Conservation (phyloP, 371 early-diverging fungal genomes). For the Mortierella sp. region DNA sequence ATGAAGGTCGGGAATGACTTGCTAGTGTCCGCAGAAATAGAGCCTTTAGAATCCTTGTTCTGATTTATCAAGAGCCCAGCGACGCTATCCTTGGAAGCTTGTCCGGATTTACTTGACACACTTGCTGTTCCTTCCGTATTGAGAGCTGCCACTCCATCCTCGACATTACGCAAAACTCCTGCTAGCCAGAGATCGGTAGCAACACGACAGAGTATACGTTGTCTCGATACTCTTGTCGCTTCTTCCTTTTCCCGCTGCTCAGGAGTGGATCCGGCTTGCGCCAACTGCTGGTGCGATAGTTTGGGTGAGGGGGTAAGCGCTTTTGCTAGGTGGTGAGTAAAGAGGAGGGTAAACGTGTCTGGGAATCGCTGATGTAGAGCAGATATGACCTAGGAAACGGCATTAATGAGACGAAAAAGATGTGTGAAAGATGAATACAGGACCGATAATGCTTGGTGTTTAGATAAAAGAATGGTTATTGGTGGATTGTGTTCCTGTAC, state of each 20-base stretch:
- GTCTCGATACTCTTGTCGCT: slow-evolving; percentile 73
- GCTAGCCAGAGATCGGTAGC: slow-evolving; percentile 88
- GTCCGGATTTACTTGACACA: slow-evolving; percentile 46
- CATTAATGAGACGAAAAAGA: neutral
- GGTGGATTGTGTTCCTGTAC: slow-evolving; percentile 50
- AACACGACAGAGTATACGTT: slow-evolving; percentile 79
- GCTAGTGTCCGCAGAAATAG: slow-evolving; percentile 17
- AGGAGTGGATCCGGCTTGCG: slow-evolving; percentile 63
- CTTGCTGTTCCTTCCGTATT: slow-evolving; percentile 65
- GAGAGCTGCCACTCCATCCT: slow-evolving; percentile 69
- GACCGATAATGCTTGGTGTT: neutral
- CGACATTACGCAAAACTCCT: slow-evolving; percentile 80
- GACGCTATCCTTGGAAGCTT: slow-evolving; percentile 63
- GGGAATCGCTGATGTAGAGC: slow-evolving; percentile 94
- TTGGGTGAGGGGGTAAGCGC: slow-evolving; percentile 61
- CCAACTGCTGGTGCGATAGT: slow-evolving; percentile 48
- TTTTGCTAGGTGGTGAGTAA: slow-evolving; percentile 71
- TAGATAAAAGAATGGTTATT: neutral
- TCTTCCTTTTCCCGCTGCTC: slow-evolving; percentile 94
- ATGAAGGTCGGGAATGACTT: slow-evolving; percentile 52
- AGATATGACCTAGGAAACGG: slow-evolving; percentile 72
- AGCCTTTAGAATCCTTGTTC: slow-evolving; percentile 44
- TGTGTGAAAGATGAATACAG: neutral
- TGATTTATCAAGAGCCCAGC: slow-evolving; percentile 63
- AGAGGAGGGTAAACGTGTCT: slow-evolving; percentile 77